Percentiles rank a stretch among this genome's conserved stretches.
Evolutionary conservation across 306 rosid genomes (phyloP).

Genomic region (Vicia faba): DNA sequence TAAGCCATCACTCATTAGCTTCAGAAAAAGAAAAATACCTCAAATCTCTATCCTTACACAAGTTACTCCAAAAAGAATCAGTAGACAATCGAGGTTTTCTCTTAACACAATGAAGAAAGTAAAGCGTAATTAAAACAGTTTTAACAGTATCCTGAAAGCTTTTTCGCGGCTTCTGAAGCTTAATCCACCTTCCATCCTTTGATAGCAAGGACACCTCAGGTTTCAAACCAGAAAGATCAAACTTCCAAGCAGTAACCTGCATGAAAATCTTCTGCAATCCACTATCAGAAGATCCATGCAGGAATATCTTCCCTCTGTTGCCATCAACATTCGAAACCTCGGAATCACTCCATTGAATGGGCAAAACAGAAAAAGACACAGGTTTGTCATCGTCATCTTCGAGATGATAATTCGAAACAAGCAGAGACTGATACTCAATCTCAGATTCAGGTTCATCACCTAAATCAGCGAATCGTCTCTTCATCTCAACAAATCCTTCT

Average conservation of each 20-base stretch:
- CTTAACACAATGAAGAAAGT: slow-evolving; percentile 56
- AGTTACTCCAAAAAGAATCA: slow-evolving; percentile 59
- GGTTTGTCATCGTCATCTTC: slow-evolving; percentile 53
- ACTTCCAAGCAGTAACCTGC: slow-evolving; percentile 75
- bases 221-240: slow-evolving; percentile 52
- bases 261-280: slow-evolving; percentile 55
- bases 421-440: slow-evolving; percentile 17
- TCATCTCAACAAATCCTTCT: slow-evolving; percentile 20
- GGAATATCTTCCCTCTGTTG: slow-evolving; percentile 34
- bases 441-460: slow-evolving; percentile 68
- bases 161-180: slow-evolving; percentile 72
- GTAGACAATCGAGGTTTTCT: slow-evolving; percentile 48
- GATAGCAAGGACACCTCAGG: slow-evolving; percentile 67
- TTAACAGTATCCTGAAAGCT: slow-evolving; percentile 55
- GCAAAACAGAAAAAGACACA: slow-evolving; percentile 60
- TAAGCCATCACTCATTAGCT: background rate
- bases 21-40: slow-evolving; percentile 45
- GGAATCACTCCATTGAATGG: slow-evolving; percentile 64
- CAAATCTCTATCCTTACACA: slow-evolving; percentile 52
- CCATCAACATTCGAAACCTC: slow-evolving; percentile 25
- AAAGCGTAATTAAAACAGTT: slow-evolving; percentile 59
- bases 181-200: slow-evolving; percentile 62
- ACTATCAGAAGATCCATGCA: slow-evolving; percentile 55
- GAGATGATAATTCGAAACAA: slow-evolving; percentile 68
- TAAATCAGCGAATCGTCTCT: slow-evolving; percentile 32